Base-by-base conservation (phyloP, 208 protist genomes). In the Lotmaria passim region DNA sequence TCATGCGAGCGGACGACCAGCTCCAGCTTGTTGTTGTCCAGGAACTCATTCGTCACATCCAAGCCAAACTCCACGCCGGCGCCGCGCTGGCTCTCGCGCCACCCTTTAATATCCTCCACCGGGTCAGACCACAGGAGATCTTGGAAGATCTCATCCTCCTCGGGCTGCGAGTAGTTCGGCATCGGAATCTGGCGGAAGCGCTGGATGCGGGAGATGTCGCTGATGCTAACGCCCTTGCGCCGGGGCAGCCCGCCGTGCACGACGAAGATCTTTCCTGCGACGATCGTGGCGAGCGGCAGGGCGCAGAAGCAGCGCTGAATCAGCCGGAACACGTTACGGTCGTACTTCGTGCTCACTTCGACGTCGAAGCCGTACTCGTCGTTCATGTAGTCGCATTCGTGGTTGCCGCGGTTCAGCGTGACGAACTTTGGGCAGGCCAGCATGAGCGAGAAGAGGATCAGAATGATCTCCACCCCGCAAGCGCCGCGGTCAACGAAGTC, bases 321-420 rank as follows among this genome's bases (percentile, higher is more conserved):
- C 28, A 94, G 86, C 7, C 85, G 87, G 65, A 92, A 96, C 41
- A 96, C 73, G 50, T 94, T 93, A 41, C 87, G 83, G 71, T 96
- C 97, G 77, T 99, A 99, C 85, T 99, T 99, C 62, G 94, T 92
- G 67, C 97, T 92, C 69, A 98, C 99, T 84, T 99, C 98, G 50
- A 99, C 97, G 74, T 99, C 99, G 74, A 99, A 99, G 47, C 98
- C 98, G 82, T 99, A 99, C 47, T 99, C 95, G 48, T 95, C 90
- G 67, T 95, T 97, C 87, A 97, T 95, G 74, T 98, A 96, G 68
- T 96, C 78, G 71, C 87, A 91, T 80, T 98, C 97, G 73, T 98
- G 97, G 82, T 98, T 98, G 44, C 97, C 97, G 26, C 97, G 92
- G 79, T 98, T 98, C 24, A 98, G 81, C 15, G 93, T 96, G 23